A percentile compares a stretch with the other conserved stretches of the same genome.
Evolutionary conservation across 2,329 filamentous ascomycete species (phyloP).

Genomic region (Didymella arachidicola): DNA sequence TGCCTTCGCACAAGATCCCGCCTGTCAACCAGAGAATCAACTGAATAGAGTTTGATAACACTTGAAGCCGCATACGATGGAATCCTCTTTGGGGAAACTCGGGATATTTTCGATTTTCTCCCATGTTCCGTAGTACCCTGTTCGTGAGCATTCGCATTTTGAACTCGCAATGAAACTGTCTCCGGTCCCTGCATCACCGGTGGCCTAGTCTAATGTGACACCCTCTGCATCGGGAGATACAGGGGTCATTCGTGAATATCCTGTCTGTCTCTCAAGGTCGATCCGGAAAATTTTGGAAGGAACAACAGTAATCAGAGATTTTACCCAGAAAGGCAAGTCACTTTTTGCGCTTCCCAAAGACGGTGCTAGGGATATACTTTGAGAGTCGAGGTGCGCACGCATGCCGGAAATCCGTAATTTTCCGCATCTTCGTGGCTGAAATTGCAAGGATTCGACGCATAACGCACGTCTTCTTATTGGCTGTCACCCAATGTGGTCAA

Average conservation of each 20-base stretch:
- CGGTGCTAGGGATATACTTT: background rate
- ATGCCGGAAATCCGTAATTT: background rate
- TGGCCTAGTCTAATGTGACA: conserved; percentile 6
- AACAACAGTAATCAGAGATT: too few relatives aligned
- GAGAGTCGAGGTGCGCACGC: background rate
- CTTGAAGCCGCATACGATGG: background rate
- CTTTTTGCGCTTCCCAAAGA: background rate
- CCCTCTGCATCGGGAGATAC: conserved; percentile 6
- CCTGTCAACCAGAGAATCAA: conserved; percentile 5
- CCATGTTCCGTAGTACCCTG: background rate
- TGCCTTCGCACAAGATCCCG: conserved; percentile 7
- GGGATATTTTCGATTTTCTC: background rate
- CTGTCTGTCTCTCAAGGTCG: background rate
- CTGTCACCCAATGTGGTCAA: background rate
- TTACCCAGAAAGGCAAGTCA: background rate
- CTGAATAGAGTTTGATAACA: background rate
- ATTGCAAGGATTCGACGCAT: background rate
- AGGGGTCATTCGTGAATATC: conserved; percentile 1
- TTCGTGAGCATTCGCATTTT: background rate
- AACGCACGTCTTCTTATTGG: conserved; percentile 1
- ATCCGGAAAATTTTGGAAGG: background rate
- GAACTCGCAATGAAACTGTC: background rate
- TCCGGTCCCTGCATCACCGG: conserved; percentile 10
- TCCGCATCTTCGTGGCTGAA: background rate
- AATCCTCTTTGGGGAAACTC: background rate